These are phyloP conservation scores for Sphagnum tenellum DNA, from an alignment of 225 moss, liverwort and hornwort genomes.

Conservation along the genomic window DNA sequence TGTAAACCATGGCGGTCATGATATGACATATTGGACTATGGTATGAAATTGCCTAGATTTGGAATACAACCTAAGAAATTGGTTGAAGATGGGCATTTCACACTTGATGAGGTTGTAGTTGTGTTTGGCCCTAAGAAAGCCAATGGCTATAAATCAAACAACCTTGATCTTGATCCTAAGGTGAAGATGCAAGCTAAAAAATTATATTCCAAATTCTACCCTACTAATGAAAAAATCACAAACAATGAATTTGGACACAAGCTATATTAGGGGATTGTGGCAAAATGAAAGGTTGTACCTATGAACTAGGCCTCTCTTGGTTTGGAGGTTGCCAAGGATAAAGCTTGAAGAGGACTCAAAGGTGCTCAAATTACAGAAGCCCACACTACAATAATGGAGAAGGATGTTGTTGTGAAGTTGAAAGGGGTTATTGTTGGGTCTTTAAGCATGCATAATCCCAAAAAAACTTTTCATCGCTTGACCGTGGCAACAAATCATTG, in stretches of 20 bases:
- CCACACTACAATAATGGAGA: too few relatives aligned
- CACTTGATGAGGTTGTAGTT: neutral
- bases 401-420: too few relatives aligned
- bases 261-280: neutral
- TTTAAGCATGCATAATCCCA: too few relatives aligned
- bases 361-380: too few relatives aligned
- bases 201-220: neutral
- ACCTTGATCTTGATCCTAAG: neutral
- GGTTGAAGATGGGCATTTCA: neutral
- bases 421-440: too few relatives aligned
- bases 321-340: neutral
- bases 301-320: neutral
- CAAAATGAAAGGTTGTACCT: neutral
- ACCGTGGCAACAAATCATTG: too few relatives aligned
- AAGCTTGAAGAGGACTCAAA: neutral
- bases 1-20: neutral
- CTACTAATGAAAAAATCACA: neutral
- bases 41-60: neutral
- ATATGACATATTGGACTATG: neutral
- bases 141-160: neutral
- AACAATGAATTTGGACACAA: slow-evolving; percentile 1
- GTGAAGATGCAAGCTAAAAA: neutral
- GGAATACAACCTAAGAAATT: neutral
- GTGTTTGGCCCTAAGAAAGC: neutral
- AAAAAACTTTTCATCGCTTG: too few relatives aligned